These are phyloP conservation scores for Pichia sp. DNA, from an alignment of 1,139 yeast species.

Conservation along the genomic window DNA sequence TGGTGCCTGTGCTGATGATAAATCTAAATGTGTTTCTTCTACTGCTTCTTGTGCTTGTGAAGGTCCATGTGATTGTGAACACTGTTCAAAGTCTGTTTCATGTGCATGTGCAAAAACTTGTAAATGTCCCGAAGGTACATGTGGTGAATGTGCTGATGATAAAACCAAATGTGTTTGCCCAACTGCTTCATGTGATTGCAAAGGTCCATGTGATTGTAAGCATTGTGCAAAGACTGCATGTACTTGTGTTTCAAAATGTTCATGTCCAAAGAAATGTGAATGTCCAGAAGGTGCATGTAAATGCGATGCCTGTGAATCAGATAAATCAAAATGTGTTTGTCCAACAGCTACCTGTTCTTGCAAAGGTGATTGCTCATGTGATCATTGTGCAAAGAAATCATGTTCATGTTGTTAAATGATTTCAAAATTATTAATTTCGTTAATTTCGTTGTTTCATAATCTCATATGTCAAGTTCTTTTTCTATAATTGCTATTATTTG, in stretches of 20 bases:
- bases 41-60: conserved; percentile 10
- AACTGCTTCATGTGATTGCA: conserved; percentile 9
- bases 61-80: not conserved
- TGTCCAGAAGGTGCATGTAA: conserved; percentile 4
- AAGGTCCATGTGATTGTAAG: conserved; percentile 8
- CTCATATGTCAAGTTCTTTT: not conserved
- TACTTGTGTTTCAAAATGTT: conserved; percentile 1
- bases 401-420: not conserved
- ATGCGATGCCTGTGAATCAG: conserved; percentile 10
- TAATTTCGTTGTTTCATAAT: not conserved
- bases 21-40: conserved; percentile 5
- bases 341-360: conserved; percentile 11
- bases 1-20: conserved; percentile 9
- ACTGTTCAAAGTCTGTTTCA: not conserved
- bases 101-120: conserved; percentile 15
- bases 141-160: conserved; percentile 9
- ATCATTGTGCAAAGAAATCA: conserved; percentile 2
- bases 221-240: conserved; percentile 10
- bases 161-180: conserved; percentile 7
- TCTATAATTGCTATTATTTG: not conserved
- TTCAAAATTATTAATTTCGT: not conserved
- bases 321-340: conserved; percentile 7
- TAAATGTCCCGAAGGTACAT: conserved; percentile 7
- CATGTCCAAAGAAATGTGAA: conserved; percentile 7
- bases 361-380: conserved; percentile 9